phyloP scores from a whole-genome alignment of 2,329 filamentous ascomycete species.

The Seiridium unicorne region DNA sequence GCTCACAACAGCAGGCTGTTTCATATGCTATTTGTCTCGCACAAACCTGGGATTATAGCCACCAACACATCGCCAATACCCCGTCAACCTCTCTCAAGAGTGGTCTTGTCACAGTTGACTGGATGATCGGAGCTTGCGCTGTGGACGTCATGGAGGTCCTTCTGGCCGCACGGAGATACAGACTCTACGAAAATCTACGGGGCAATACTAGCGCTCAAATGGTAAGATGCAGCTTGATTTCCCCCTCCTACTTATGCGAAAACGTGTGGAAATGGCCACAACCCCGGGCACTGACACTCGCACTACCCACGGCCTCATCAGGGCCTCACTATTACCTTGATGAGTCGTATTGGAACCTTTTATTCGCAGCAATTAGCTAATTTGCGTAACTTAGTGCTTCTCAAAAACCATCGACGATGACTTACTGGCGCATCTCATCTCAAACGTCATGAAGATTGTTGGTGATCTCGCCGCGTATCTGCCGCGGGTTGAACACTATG shows the following conservation, averaged over 20 bases:
- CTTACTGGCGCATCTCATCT: conserved; percentile 3
- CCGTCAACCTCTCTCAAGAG: neutral
- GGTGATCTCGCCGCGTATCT: conserved; percentile 3
- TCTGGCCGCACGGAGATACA: conserved; percentile 6
- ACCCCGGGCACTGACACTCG: too few relatives aligned
- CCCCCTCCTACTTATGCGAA: too few relatives aligned
- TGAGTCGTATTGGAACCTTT: too few relatives aligned
- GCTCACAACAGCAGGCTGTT: conserved; percentile 8
- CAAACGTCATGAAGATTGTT: conserved; percentile 3
- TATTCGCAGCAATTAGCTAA: too few relatives aligned
- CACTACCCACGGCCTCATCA: too few relatives aligned
- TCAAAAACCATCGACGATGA: neutral
- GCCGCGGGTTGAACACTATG: conserved; percentile 10
- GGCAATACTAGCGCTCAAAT: conserved; percentile 9
- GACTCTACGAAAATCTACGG: conserved; percentile 8
- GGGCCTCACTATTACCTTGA: too few relatives aligned
- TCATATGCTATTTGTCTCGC: conserved; percentile 11
- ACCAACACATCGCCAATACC: conserved; percentile 5
- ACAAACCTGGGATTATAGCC: conserved; percentile 9
- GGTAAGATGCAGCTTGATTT: neutral
- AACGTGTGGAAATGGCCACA: too few relatives aligned
- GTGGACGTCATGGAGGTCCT: conserved; percentile 9
- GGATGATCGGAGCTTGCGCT: conserved; percentile 12
- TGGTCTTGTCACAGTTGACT: conserved; percentile 10
- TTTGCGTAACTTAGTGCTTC: neutral